Evolutionary conservation across 495 filamentous ascomycete genomes (phyloP).

Genomic region (Aspergillus heteromorphus): DNA sequence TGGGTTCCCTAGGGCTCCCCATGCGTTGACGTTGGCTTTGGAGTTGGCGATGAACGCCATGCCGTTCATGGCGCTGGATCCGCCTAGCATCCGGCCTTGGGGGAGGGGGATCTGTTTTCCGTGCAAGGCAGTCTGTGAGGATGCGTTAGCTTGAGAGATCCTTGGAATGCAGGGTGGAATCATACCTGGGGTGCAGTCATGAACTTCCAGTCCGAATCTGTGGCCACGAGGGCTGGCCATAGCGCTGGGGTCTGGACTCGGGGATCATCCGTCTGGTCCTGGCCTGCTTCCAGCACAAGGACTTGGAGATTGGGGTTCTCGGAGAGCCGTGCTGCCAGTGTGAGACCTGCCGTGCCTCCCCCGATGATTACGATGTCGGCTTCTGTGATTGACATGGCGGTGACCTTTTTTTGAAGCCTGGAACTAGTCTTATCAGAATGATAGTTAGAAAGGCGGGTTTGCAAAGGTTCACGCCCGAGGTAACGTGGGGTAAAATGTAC

Average conservation of each 20-base stretch:
- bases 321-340: constrained; percentile 42
- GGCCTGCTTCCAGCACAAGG: constrained; percentile 50
- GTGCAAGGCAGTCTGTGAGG: constrained; percentile 24
- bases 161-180: neutral
- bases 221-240: constrained; percentile 32
- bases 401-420: too few species aligned
- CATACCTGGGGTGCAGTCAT: constrained; percentile 45
- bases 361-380: too few species aligned
- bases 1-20: constrained; percentile 49
- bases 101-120: constrained; percentile 16
- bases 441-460: too few species aligned
- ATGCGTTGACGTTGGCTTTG: constrained; percentile 42
- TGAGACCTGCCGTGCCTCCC: constrained; percentile 43
- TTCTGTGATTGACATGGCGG: too few species aligned
- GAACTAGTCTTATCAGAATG: too few species aligned
- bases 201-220: constrained; percentile 53
- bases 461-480: too few species aligned
- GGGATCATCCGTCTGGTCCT: constrained; percentile 36
- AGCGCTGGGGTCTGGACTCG: constrained; percentile 37
- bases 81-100: constrained; percentile 44
- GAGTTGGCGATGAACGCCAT: constrained; percentile 24
- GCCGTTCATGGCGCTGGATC: constrained; percentile 44
- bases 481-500: too few species aligned
- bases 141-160: neutral
- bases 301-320: constrained; percentile 38